Percentiles rank a stretch among this genome's conserved stretches.
Evolutionary conservation across 2,329 filamentous ascomycete genomes (phyloP).

Genomic region (Cladophialophora bantiana): DNA sequence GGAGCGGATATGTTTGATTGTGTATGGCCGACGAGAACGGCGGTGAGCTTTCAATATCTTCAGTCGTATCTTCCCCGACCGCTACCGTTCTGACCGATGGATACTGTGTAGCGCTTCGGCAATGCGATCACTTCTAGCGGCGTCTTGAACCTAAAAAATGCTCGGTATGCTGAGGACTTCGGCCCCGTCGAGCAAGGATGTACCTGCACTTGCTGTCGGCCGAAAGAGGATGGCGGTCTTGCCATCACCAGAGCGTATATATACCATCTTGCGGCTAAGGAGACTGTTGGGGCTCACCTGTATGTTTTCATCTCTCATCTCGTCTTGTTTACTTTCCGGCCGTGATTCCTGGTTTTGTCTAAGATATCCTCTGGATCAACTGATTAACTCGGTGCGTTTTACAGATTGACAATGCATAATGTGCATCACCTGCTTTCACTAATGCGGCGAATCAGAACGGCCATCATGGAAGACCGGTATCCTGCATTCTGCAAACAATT

Average conservation of each 20-base stretch:
- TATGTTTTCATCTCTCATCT: conserved; percentile 43
- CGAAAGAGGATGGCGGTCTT: conserved; percentile 69
- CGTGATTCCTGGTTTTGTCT: neutral
- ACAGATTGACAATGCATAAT: conserved; percentile 78
- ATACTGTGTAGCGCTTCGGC: conserved; percentile 72
- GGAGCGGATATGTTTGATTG: conserved; percentile 99
- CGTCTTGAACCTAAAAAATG: conserved; percentile 82
- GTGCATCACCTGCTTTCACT: conserved; percentile 88
- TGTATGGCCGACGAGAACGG: conserved; percentile 96
- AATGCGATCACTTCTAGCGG: conserved; percentile 86
- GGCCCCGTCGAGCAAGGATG: conserved; percentile 83
- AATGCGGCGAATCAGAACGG: conserved; percentile 76
- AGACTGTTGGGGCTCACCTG: conserved; percentile 86
- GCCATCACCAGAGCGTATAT: conserved; percentile 88
- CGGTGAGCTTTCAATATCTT: conserved; percentile 55
- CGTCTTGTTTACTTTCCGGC: neutral
- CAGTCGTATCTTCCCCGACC: neutral
- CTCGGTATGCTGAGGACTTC: conserved; percentile 79
- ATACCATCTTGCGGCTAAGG: conserved; percentile 89
- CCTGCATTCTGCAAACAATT: conserved; percentile 79
- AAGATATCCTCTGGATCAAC: neutral
- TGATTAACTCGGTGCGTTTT: neutral
- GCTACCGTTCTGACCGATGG: neutral
- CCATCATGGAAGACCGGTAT: conserved; percentile 81
- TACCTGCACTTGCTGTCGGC: conserved; percentile 77